Base-by-base conservation (phyloP, 2,329 filamentous ascomycete genomes). In the Dichotomopilus funicola region DNA sequence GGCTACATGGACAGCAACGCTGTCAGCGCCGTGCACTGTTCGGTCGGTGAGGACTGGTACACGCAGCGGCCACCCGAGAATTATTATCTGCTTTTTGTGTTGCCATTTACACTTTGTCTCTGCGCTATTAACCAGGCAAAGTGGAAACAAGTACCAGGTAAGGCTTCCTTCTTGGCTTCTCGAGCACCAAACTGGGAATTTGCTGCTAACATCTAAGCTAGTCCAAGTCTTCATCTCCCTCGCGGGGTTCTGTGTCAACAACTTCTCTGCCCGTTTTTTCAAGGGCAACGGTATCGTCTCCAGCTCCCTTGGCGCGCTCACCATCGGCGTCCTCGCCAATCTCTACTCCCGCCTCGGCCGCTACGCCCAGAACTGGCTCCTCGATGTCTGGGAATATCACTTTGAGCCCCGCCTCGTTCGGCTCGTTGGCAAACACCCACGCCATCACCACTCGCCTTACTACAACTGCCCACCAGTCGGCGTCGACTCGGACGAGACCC, bases 281-380 rank as follows among this genome's bases (percentile, higher is more conserved):
- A 72, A 78, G 31, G 80, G 78, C 49, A 91, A 89, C 63, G 81
- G 82, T 0, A 88, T 91, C 61, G 82, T 95, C 36, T 84, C 85
- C 54, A 90, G 87, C 70, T 89, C 88, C 43, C 77, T 94, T 1
- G 88, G 88, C 36, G 88, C 89, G 0, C 78, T 95, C 50, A 80
- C 82, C 0, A 83, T 95, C 11, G 89, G 89, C 9, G 79, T 91
- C 37, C 73, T 90, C 49, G 89, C 88, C 3, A 95, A 95, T 62
- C 67, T 90, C 2, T 92, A 94, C 72, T 86, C 86, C 11, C 80
- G 89, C 2, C 71, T 85, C n/a, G 81, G 83, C 12, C 74, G 78
- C 4, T 74, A 81, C 58, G 68, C 79, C 5, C 78, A 85, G 63
- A 85, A 84, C 61, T 72, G 70, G 51, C 74, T 73, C 59, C 66